Conservation (phyloP, 306 rosid species). For the Sphenostylis stenocarpa region DNA sequence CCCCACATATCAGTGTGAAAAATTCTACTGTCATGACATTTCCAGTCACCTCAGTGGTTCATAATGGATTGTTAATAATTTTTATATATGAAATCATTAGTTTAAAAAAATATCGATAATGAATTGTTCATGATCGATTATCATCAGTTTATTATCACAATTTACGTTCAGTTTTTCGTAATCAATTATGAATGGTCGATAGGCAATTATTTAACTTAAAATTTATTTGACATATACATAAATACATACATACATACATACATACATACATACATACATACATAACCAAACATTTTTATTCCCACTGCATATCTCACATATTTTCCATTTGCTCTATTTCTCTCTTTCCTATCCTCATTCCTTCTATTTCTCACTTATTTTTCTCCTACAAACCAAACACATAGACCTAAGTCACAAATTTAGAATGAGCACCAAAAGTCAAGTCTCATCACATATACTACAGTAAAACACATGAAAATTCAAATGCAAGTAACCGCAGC, state of each 20-base stretch:
- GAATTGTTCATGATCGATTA: background rate
- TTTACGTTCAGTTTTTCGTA: background rate
- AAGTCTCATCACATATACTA: background rate
- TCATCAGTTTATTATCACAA: background rate
- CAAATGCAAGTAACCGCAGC: constrained; percentile 9
- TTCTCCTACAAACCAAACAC: background rate
- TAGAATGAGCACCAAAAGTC: constrained; percentile 7
- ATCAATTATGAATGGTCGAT: background rate
- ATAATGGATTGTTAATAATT: background rate
- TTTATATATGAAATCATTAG: background rate
- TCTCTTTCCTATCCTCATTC: background rate
- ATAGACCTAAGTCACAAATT: background rate
- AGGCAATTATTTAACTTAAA: background rate
- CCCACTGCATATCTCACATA: background rate
- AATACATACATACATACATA: too few relatives aligned
- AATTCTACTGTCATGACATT: background rate
- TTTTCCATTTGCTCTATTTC: background rate
- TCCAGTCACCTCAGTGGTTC: background rate
- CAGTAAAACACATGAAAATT: constrained; percentile 26
- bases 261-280: too few relatives aligned
- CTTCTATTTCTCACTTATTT: background rate
- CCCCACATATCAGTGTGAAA: background rate
- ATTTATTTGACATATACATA: background rate
- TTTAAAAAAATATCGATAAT: background rate
- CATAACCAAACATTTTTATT: background rate